phyloP scores from a whole-genome alignment of 192 early-diverging fungal genomes.

The Entomortierella beljakovae region DNA sequence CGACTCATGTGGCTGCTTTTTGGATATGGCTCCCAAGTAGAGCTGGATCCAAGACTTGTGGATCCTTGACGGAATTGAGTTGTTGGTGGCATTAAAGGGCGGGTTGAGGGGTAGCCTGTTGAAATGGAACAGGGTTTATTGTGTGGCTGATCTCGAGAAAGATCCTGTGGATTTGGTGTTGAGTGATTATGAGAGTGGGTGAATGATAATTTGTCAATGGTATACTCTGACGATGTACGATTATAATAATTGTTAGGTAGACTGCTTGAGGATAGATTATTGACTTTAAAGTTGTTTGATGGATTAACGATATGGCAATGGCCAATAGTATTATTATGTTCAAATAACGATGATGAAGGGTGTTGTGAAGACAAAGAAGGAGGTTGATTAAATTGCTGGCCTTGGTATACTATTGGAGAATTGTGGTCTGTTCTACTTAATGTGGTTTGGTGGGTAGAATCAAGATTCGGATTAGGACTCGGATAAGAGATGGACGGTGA shows the following conservation, averaged over 20 bases:
- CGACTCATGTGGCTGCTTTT: not conserved
- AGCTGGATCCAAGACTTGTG: constrained; percentile 8
- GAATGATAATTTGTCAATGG: too few relatives aligned
- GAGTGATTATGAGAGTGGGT: not conserved
- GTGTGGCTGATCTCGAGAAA: not conserved
- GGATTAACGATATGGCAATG: too few relatives aligned
- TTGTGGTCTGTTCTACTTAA: not conserved
- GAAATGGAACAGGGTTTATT: not conserved
- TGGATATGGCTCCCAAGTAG: constrained; percentile 36
- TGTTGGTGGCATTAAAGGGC: constrained; percentile 45
- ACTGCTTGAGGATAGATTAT: too few relatives aligned
- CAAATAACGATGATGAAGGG: too few relatives aligned
- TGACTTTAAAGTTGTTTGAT: too few relatives aligned
- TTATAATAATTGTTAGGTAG: too few relatives aligned
- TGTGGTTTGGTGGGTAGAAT: constrained; percentile 34
- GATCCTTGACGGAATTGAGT: constrained; percentile 34
- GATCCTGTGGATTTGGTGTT: not conserved
- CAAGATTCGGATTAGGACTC: constrained; percentile 28
- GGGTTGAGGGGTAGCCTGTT: constrained; percentile 1
- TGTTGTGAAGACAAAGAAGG: not conserved
- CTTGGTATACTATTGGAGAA: constrained; percentile 3
- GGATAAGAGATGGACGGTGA: constrained; percentile 9
- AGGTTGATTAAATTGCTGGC: constrained; percentile 1
- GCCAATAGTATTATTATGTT: too few relatives aligned
- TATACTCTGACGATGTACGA: too few relatives aligned